Base-by-base conservation (phyloP, 2,329 filamentous ascomycete species). In the Colletotrichum horii region DNA sequence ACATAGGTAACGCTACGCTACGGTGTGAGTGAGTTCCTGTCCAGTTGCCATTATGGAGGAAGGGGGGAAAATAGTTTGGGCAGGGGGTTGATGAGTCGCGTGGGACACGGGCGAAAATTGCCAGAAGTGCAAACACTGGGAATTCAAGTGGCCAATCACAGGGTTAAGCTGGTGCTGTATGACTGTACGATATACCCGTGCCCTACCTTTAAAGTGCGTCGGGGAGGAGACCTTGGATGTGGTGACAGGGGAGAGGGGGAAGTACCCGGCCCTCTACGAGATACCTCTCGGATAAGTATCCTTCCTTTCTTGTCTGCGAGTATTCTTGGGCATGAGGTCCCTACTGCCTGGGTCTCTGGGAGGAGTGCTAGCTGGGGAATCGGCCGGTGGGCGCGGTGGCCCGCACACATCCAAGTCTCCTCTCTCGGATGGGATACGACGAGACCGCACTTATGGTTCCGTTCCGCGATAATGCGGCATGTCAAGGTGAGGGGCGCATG, bases 81-180 rank as follows among this genome's bases (percentile, higher is more conserved):
- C 62, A 24, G 62, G 55, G 69, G 69, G 36, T 36, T 48, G 52
- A 38, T 43, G 38, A 68, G 32, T 56, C 43, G 70, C 28, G 58
- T 48, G 62, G 62, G 62, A 68, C 62, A 26, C 62, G 69, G 74
- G 74, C 74, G 70, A 75, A 43, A 65, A 73, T 73, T 73, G 15
- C 70, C 73, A 43, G 60, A 75, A 72, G 24, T n/a, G 64, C 55
- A 69, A 43, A 61, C 55, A 69, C 16, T 24, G 19, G 43, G 32
- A 60, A 34, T 11, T 61, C 67, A 70, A 62, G 22, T 70, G 58
- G 43, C 74, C 70, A 73, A 73, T 76, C 12, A 64, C n/a, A 28
- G 26, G 36, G 28, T 38, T 66, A 56, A 60, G 8, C 30, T 48
- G 16, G 60, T 34, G 43, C 48, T 74, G 64, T 74, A 69, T 73